Evolutionary conservation across 1,284 basidiomycete species (phyloP), one percentile per base, ranked within the genome.

Genomic region (Ceratobasidium sp.): DNA sequence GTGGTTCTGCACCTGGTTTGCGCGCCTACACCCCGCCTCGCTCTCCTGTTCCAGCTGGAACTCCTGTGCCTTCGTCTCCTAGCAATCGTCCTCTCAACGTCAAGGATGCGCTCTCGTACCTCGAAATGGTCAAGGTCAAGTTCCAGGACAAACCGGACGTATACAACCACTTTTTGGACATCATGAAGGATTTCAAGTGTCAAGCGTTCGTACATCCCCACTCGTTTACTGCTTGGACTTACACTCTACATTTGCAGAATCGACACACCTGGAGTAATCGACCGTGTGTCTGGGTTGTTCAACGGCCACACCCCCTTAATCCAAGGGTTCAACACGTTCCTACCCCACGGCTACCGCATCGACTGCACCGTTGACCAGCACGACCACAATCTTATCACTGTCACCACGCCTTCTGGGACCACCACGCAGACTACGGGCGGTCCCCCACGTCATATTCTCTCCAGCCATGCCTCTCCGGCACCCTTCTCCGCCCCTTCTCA

Each of bases 101-200:
- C 83, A 94, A 95, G 78, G 97, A 98, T 87, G 97, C 97, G n/a
- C 90, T 99, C 83, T 94, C 93, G 83, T 99, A 99, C 83, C 90
- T 99, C 82, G 97, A 99, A 86, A 95, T 96, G 79, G 97, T 99
- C 87, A 99, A 98, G 88, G 88, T 91, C 77, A 94, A 97, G 88
- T 98, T 98, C 85, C 89, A 92, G 79, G 93, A 96, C 84, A 92
- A 93, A 84, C 96, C 97, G 33, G 95, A 98, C 83, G 96, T 98
- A 42, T 98, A 99, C 88, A 98, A 99, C 85, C 92, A 94, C 81
- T 99, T 99, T 84, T 87, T 99, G 84, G 97, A 99, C 85, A 98
- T 99, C 83, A 99, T 99, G 97, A 99, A 99, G 87, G 97, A 99
- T 84, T 98, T 98, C 86, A 98, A 98, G 87, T 94, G 94, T 81